Evolutionary conservation across 768 basidiomycete species (phyloP), one percentile per base, ranked within the genome.

Genomic region (Fistulinella prunicolor): DNA sequence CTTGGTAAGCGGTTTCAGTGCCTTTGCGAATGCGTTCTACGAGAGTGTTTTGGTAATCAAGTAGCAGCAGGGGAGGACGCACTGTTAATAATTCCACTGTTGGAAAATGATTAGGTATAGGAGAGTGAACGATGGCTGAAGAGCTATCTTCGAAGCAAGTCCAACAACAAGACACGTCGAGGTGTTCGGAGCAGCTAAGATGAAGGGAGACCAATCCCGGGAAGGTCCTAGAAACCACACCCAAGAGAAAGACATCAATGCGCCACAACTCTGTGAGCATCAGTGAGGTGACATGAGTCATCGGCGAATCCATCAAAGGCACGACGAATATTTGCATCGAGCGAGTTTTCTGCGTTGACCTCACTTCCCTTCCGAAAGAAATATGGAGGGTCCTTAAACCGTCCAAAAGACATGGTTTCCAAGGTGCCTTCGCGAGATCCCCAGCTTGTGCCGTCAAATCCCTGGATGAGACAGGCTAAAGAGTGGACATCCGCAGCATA

Each of bases 141-240:
- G 80, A 67, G 40, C 78, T 81, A 36, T 85, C 83, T 65, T 82
- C 81, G 50, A 80, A 80, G 60, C 86, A 88, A 38, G 60, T 56
- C 74, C 79, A 80, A 61, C 85, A 88, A 59, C 82, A 85, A 42
- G 66, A 69, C 23, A 72, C 58, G 47, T 80, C 76, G 38, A 86
- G 68, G 32, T 81, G 73, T 51, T 83, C 82, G 6, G 79, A 76
- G 49, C 79, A 80, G 56, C 78, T 81, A 40, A 87, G 68, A 51
- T 78, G 70, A 12, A 88, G 74, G 42, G 71, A 65, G 3, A 50
- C 46, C 37, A 88, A 64, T 22, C 53, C 59, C 29, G 77, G 75
- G 43, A 85, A 80, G 2, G 62, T 62, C 14, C 52, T 55, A 1
- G 80, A 71, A 29, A 87, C 68, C n/a, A 70, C 50, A 6, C 55